These are phyloP conservation scores for Talinum fruticosum DNA, from an alignment of 148 eudicot genomes.

Conservation along the genomic window DNA sequence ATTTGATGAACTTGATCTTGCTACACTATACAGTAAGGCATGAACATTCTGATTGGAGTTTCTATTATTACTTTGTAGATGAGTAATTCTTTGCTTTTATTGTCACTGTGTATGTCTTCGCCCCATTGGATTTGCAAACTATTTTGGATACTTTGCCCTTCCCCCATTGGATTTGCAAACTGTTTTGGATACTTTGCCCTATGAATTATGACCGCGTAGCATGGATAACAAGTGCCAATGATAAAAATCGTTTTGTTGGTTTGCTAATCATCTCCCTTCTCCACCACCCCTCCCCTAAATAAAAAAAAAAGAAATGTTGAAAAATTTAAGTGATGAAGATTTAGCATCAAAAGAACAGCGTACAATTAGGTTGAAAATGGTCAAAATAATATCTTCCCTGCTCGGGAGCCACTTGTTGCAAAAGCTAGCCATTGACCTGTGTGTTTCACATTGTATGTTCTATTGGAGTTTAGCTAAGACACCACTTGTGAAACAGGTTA, in stretches of 20 bases:
- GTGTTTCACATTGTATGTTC: not conserved
- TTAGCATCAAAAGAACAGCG: not conserved
- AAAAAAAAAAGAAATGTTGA: not conserved
- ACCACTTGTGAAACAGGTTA: not conserved
- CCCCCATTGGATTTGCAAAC: not conserved
- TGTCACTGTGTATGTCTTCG: too few relatives aligned
- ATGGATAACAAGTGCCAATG: constrained; percentile 1
- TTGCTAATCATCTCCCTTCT: not conserved
- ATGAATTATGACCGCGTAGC: not conserved
- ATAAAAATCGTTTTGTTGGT: not conserved
- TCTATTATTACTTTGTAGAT: not conserved
- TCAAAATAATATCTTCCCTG: not conserved
- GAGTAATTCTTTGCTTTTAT: not conserved
- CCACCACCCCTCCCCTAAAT: not conserved
- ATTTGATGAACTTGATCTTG: constrained; percentile 94
- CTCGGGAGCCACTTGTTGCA: not conserved
- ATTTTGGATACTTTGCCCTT: not conserved
- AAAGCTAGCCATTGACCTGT: not conserved
- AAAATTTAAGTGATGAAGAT: not conserved
- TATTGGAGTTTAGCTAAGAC: not conserved
- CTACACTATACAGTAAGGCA: constrained; percentile 90
- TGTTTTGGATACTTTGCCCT: not conserved
- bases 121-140: not conserved
- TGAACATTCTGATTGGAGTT: constrained; percentile 20
- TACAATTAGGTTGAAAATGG: not conserved